These are phyloP conservation scores for Psilocybe cubensis DNA, from an alignment of 768 basidiomycete genomes.

Conservation along the genomic window DNA sequence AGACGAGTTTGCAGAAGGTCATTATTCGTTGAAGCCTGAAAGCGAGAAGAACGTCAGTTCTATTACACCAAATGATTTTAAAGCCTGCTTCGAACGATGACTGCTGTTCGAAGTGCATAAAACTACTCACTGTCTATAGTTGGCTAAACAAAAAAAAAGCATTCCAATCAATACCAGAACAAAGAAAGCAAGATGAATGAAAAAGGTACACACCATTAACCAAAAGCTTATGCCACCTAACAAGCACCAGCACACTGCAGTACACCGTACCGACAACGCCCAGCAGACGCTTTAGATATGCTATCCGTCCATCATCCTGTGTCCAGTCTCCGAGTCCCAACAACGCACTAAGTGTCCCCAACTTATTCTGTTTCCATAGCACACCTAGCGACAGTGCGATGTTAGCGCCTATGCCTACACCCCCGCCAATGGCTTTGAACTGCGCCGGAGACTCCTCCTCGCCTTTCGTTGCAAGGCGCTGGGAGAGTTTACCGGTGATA, in stretches of 20 bases:
- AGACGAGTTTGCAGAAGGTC: slow-evolving; percentile 41
- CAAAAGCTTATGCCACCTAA: slow-evolving; percentile 50
- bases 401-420: slow-evolving; percentile 40
- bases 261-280: slow-evolving; percentile 27
- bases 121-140: slow-evolving; percentile 35
- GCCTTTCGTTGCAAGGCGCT: slow-evolving; percentile 43
- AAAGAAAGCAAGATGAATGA: neutral
- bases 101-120: neutral
- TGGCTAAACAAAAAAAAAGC: slow-evolving; percentile 24
- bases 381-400: slow-evolving; percentile 24
- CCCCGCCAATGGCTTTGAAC: slow-evolving; percentile 67
- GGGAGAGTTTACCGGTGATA: slow-evolving; percentile 46
- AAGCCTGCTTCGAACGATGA: neutral
- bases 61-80: neutral
- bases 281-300: slow-evolving; percentile 13
- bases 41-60: neutral
- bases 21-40: slow-evolving; percentile 35
- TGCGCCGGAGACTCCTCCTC: slow-evolving; percentile 76
- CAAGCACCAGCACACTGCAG: slow-evolving; percentile 35
- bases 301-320: slow-evolving; percentile 1
- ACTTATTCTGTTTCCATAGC: slow-evolving; percentile 22
- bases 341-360: slow-evolving; percentile 11
- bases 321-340: slow-evolving; percentile 7
- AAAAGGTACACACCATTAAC: slow-evolving; percentile 31
- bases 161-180: neutral